phyloP scores from a whole-genome alignment of 2,329 filamentous ascomycete species.

The Neonectria punicea region DNA sequence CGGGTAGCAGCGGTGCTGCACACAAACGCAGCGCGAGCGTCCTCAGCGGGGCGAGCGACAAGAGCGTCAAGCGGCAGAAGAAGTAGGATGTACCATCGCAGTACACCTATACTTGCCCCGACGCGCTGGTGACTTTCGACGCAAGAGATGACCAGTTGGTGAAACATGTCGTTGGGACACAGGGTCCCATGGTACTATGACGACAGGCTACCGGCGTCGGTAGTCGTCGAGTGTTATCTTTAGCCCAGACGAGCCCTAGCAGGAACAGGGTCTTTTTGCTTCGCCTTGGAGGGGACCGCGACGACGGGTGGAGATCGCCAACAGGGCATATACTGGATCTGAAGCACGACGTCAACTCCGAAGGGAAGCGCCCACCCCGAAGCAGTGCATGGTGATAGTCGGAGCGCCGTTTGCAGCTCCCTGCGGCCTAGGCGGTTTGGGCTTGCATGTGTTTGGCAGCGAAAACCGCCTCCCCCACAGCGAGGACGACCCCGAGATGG shows the following conservation, averaged over 20 bases:
- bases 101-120: slow-evolving; percentile 37
- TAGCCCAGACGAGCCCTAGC: slow-evolving; percentile 18
- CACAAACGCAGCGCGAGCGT: slow-evolving; percentile 89
- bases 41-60: slow-evolving; percentile 75
- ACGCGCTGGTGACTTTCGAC: slow-evolving; percentile 27
- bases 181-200: slow-evolving; percentile 18
- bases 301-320: background rate
- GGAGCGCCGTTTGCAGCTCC: slow-evolving; percentile 28
- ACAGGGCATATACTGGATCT: background rate
- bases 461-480: background rate
- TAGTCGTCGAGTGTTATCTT: slow-evolving; percentile 31
- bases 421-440: background rate
- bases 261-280: slow-evolving; percentile 26
- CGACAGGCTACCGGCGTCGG: slow-evolving; percentile 22
- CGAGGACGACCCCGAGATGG: slow-evolving; percentile 5
- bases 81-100: slow-evolving; percentile 50
- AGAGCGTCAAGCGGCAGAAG: slow-evolving; percentile 67
- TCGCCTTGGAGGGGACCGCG: slow-evolving; percentile 4
- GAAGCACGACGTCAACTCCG: background rate
- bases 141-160: slow-evolving; percentile 16
- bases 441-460: slow-evolving; percentile 17
- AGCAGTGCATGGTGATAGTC: slow-evolving; percentile 25
- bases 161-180: slow-evolving; percentile 14
- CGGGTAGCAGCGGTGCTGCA: slow-evolving; percentile 52
- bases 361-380: slow-evolving; percentile 30